Evolutionary conservation across 805 yeast genomes (phyloP).

Genomic region (Candida pseudoglaebosa): DNA sequence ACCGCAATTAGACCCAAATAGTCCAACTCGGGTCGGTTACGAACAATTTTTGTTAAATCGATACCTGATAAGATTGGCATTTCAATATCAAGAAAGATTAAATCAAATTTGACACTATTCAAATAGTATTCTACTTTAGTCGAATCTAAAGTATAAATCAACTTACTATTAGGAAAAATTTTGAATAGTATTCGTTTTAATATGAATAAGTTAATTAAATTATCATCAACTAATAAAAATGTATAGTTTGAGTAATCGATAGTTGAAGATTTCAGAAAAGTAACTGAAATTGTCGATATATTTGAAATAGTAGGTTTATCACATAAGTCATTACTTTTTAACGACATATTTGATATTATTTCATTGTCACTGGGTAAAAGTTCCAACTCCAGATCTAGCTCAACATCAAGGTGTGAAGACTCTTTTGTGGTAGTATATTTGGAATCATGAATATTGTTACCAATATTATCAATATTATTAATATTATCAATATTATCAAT

Average conservation of each 20-base stretch:
- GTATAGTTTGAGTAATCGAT: background rate
- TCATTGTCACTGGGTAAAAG: no score
- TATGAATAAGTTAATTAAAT: constrained; percentile 36
- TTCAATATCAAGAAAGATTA: constrained; percentile 41
- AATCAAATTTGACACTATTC: constrained; percentile 18
- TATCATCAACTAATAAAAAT: constrained; percentile 39
- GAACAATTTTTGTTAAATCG: constrained; percentile 25
- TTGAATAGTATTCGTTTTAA: constrained; percentile 27
- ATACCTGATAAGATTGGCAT: constrained; percentile 42
- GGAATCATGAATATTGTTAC: no score
- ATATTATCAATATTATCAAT: background rate
- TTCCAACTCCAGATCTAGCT: no score
- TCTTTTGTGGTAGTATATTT: no score
- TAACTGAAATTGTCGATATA: no score
- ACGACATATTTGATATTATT: no score
- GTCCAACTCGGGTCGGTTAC: constrained; percentile 9
- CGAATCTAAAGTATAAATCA: constrained; percentile 27
- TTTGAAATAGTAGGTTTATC: no score
- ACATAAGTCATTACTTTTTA: no score
- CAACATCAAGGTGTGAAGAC: no score
- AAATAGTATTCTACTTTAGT: constrained; percentile 22
- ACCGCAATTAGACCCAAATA: constrained; percentile 36
- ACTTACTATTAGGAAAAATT: constrained; percentile 29
- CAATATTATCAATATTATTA: background rate
- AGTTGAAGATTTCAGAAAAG: no score